phyloP scores from a whole-genome alignment of 1,284 basidiomycete species.

The Trichosporon sp. region DNA sequence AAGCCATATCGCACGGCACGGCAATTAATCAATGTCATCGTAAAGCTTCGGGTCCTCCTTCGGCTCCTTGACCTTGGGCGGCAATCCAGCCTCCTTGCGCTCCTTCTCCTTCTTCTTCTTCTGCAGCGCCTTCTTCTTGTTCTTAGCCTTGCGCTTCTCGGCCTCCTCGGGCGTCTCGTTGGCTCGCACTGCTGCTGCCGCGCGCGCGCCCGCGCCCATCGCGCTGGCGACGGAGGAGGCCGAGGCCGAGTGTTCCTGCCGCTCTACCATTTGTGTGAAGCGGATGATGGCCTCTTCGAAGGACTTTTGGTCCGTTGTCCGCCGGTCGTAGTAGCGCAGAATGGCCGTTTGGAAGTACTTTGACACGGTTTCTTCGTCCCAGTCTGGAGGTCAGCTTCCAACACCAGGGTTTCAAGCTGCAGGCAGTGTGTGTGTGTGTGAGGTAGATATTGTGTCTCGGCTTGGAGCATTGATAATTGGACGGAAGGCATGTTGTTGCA shows the following conservation, averaged over 20 bases:
- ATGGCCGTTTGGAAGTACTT: slow-evolving; percentile 1
- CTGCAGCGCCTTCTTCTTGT: slow-evolving; percentile 4
- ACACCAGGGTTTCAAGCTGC: not conserved
- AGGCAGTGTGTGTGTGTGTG: no score
- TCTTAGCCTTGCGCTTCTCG: not conserved
- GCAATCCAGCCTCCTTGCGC: not conserved
- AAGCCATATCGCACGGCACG: no score
- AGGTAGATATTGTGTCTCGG: no score
- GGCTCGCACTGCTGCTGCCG: not conserved
- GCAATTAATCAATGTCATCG: not conserved
- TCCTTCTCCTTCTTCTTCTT: not conserved
- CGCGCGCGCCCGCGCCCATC: not conserved
- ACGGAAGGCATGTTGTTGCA: no score
- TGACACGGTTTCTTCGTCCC: not conserved
- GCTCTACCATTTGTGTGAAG: not conserved
- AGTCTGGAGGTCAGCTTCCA: not conserved
- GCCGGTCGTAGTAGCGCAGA: not conserved
- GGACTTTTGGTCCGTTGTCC: not conserved
- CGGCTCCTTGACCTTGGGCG: not conserved
- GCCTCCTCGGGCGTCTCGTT: slow-evolving; percentile 2
- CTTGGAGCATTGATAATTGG: no score
- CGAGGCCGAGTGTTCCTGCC: not conserved
- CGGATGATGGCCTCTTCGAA: not conserved
- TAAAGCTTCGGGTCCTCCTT: not conserved
- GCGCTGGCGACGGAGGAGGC: not conserved